Conservation (phyloP, 1,284 basidiomycete genomes). For the Kwoniella shivajii region DNA sequence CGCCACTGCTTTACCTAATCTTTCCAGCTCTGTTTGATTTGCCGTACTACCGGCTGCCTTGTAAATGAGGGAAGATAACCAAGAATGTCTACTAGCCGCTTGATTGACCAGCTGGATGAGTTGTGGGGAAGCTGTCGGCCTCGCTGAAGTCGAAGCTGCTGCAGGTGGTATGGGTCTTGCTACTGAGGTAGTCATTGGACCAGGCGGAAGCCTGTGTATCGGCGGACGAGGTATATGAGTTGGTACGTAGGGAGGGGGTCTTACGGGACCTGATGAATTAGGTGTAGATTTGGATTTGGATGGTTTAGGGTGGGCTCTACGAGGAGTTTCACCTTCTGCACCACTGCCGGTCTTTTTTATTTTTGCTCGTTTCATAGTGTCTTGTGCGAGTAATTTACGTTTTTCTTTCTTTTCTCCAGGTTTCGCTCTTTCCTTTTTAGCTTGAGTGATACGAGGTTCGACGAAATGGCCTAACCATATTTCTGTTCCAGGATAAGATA, state of each 20-base stretch:
- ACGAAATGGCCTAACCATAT: slow-evolving; percentile 52
- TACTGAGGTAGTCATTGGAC: neutral
- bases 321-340: neutral
- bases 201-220: neutral
- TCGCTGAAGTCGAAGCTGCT: neutral
- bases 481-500: slow-evolving; percentile 46
- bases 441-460: slow-evolving; percentile 27
- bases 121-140: slow-evolving; percentile 19
- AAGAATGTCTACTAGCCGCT: slow-evolving; percentile 43
- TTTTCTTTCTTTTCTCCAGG: slow-evolving; percentile 16
- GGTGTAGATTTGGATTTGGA: neutral
- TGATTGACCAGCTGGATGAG: slow-evolving; percentile 49
- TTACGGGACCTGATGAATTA: neutral
- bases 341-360: neutral
- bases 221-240: neutral
- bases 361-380: neutral
- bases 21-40: slow-evolving; percentile 47
- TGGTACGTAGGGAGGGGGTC: neutral
- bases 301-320: neutral
- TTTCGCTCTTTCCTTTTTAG: slow-evolving; percentile 19
- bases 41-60: slow-evolving; percentile 49
- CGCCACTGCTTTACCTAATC: slow-evolving; percentile 44
- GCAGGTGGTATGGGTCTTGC: neutral
- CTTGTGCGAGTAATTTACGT: slow-evolving; percentile 7
- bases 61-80: slow-evolving; percentile 49